A percentile compares a stretch with the other conserved stretches of the same genome.
These are phyloP conservation scores for Furcasterigmium furcatum DNA, from an alignment of 2,329 filamentous ascomycete genomes.

Conservation along the genomic window DNA sequence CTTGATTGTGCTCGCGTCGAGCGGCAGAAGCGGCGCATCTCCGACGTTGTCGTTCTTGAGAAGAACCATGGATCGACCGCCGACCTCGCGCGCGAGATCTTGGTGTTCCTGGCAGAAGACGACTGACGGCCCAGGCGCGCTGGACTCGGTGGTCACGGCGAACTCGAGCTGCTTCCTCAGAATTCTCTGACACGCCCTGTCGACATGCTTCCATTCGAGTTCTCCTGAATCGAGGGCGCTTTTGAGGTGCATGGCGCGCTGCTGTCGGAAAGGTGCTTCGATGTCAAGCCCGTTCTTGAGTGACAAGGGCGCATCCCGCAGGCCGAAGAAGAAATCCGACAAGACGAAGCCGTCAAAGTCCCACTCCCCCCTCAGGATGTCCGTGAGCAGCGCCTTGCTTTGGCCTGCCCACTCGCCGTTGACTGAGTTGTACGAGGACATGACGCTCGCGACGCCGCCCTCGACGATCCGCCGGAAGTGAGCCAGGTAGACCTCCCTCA, in stretches of 20 bases:
- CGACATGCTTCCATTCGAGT: too few species aligned
- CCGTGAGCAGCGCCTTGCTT: conserved; percentile 10
- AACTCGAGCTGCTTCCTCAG: conserved; percentile 8
- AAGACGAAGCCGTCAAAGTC: conserved; percentile 7
- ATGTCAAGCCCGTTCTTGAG: conserved; percentile 16
- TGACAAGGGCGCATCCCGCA: conserved; percentile 10
- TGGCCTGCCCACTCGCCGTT: conserved; percentile 14
- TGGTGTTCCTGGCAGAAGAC: conserved; percentile 15
- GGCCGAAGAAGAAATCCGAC: conserved; percentile 14
- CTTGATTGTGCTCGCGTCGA: not conserved
- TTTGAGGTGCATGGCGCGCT: too few species aligned
- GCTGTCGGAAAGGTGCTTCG: conserved; percentile 18
- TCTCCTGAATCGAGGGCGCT: too few species aligned
- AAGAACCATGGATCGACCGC: conserved; percentile 14
- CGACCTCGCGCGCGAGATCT: conserved; percentile 10
- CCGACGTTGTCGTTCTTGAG: conserved; percentile 11
- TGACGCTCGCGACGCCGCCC: conserved; percentile 11
- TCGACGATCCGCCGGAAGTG: conserved; percentile 15
- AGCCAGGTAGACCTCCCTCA: conserved; percentile 16
- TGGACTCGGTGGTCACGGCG: not conserved
- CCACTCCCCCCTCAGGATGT: conserved; percentile 11
- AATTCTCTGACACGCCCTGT: too few species aligned
- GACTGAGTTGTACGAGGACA: conserved; percentile 17
- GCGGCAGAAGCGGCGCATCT: not conserved
- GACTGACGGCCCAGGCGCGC: not conserved